Conservation (phyloP, 441 rosid genomes). For the Theobroma grandiflorum region DNA sequence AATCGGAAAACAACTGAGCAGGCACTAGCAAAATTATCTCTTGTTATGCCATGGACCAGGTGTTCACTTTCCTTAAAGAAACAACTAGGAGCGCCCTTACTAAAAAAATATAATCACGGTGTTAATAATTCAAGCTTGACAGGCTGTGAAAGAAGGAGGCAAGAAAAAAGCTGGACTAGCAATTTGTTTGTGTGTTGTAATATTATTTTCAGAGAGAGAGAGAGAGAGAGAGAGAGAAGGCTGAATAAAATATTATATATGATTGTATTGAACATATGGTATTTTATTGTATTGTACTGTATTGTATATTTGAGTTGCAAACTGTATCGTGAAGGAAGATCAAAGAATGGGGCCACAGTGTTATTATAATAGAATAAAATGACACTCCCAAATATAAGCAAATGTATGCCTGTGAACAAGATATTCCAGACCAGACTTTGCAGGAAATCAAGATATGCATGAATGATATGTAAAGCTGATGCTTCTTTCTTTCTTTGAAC, state of each 20-base stretch:
- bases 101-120: slow-evolving; percentile 38
- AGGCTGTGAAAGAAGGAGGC: slow-evolving; percentile 56
- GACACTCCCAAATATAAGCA: slow-evolving; percentile 34
- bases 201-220: slow-evolving; percentile 22
- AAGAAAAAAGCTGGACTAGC: slow-evolving; percentile 35
- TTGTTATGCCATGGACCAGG: slow-evolving; percentile 28
- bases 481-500: slow-evolving; percentile 18
- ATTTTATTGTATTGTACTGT: neutral
- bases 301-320: slow-evolving; percentile 27
- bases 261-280: slow-evolving; percentile 16
- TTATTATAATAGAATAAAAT: slow-evolving; percentile 21
- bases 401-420: slow-evolving; percentile 39
- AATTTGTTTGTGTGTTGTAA: slow-evolving; percentile 27
- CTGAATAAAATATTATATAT: slow-evolving; percentile 17
- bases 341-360: slow-evolving; percentile 32
- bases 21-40: slow-evolving; percentile 3
- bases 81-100: slow-evolving; percentile 46
- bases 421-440: slow-evolving; percentile 51
- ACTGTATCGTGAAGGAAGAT: slow-evolving; percentile 34
- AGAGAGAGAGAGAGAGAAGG: slow-evolving; percentile 21
- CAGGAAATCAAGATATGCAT: slow-evolving; percentile 34
- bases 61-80: slow-evolving; percentile 39
- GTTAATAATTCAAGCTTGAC: slow-evolving; percentile 63
- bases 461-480: slow-evolving; percentile 16
- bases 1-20: neutral